A percentile compares a stretch with the other conserved stretches of the same genome.
Conservation (phyloP, 768 basidiomycete genomes). For the Dioszegia aurantiaca region DNA sequence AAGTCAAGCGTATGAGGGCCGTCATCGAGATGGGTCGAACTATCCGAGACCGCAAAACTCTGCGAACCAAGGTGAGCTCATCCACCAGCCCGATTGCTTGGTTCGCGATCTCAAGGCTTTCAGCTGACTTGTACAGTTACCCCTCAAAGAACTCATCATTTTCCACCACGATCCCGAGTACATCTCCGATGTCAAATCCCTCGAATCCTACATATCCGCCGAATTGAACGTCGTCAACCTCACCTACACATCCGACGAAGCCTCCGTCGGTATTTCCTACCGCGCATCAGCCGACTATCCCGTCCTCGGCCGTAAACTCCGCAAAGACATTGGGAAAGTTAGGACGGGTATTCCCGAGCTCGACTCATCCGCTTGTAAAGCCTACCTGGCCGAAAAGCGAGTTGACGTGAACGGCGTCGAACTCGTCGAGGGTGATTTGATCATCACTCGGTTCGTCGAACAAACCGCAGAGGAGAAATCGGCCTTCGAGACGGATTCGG, state of each 20-base stretch:
- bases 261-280: slow-evolving; percentile 80
- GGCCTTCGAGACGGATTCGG: slow-evolving; percentile 66
- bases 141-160: slow-evolving; percentile 83
- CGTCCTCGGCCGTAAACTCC: slow-evolving; percentile 87
- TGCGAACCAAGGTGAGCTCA: slow-evolving; percentile 83
- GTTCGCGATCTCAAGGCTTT: neutral
- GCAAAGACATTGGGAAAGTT: slow-evolving; percentile 85
- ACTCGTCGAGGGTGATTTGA: slow-evolving; percentile 83
- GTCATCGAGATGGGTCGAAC: slow-evolving; percentile 89
- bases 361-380: slow-evolving; percentile 76
- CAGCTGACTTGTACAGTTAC: slow-evolving; percentile 47
- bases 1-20: slow-evolving; percentile 89
- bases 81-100: too few species aligned
- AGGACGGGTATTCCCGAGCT: slow-evolving; percentile 79
- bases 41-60: slow-evolving; percentile 77
- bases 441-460: slow-evolving; percentile 87
- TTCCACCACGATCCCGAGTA: slow-evolving; percentile 86
- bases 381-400: slow-evolving; percentile 69
- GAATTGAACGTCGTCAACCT: slow-evolving; percentile 93
- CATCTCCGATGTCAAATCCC: slow-evolving; percentile 75
- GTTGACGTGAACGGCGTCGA: slow-evolving; percentile 84
- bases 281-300: slow-evolving; percentile 90
- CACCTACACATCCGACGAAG: slow-evolving; percentile 83
- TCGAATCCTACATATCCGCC: slow-evolving; percentile 84
- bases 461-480: slow-evolving; percentile 58